Evolutionary conservation across 2,329 filamentous ascomycete genomes (phyloP).

Genomic region (Alternaria dauci): DNA sequence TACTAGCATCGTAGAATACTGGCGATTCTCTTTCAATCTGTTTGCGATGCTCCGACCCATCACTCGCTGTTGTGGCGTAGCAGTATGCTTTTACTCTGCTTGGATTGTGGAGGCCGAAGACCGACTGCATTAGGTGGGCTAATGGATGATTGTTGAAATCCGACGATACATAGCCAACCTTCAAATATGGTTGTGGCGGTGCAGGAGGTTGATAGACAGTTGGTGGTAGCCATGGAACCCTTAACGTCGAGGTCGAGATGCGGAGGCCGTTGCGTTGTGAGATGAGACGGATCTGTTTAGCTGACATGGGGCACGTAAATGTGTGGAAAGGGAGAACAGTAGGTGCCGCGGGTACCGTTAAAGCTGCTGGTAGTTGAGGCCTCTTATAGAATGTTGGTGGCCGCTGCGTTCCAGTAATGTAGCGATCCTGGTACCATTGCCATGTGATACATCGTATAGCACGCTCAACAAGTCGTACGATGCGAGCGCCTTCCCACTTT

Average conservation of each 20-base stretch:
- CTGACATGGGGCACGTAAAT: constrained; percentile 92
- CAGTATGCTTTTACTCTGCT: constrained; percentile 83
- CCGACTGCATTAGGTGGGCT: constrained; percentile 97
- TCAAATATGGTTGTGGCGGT: constrained; percentile 83
- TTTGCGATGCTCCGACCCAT: constrained; percentile 85
- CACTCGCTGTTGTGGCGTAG: constrained; percentile 92
- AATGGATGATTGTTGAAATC: constrained; percentile 99
- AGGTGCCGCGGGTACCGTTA: constrained; percentile 85
- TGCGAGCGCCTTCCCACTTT: constrained; percentile 86
- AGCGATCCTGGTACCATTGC: constrained; percentile 87
- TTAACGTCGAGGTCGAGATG: constrained; percentile 89
- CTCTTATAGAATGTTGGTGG: constrained; percentile 70
- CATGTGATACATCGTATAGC: constrained; percentile 79
- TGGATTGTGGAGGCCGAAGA: constrained; percentile 88
- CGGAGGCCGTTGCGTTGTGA: constrained; percentile 93
- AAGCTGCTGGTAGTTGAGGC: constrained; percentile 73
- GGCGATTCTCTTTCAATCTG: constrained; percentile 95
- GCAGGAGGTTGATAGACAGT: constrained; percentile 85
- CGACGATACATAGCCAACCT: constrained; percentile 94
- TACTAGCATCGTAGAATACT: constrained; percentile 86
- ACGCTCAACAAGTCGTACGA: constrained; percentile 85
- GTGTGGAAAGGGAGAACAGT: constrained; percentile 98
- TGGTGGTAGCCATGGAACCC: constrained; percentile 82
- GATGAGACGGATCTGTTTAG: constrained; percentile 90
- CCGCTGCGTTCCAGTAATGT: constrained; percentile 68